phyloP scores from a whole-genome alignment of 306 rosid genomes.

The Cucurbita moschata region DNA sequence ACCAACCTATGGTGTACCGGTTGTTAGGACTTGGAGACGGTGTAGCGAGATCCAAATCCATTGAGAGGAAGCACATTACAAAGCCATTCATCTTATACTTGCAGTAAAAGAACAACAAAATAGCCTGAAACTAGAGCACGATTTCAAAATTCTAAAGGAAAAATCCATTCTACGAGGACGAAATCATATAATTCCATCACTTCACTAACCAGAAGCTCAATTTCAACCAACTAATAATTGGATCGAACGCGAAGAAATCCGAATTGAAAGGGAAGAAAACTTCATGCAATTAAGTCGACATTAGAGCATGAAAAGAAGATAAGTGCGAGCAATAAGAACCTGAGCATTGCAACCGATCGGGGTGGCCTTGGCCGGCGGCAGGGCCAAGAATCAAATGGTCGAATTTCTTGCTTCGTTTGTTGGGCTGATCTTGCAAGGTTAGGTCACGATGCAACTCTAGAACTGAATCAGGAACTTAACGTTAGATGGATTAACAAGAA shows the following conservation, averaged over 20 bases:
- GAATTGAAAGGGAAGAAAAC: not conserved
- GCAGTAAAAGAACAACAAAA: not conserved
- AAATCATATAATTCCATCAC: not conserved
- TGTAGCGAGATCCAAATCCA: not conserved
- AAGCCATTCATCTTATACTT: not conserved
- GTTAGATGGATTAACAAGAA: not conserved
- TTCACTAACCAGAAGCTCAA: not conserved
- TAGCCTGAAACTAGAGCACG: not conserved
- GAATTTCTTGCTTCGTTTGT: slow-evolving; percentile 38
- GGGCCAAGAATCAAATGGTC: slow-evolving; percentile 81
- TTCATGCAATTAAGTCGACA: not conserved
- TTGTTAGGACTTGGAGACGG: too few relatives aligned
- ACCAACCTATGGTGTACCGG: too few relatives aligned
- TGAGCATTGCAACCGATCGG: slow-evolving; percentile 76
- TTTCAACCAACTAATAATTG: not conserved
- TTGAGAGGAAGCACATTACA: not conserved
- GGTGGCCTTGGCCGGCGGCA: slow-evolving; percentile 81
- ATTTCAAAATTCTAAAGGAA: not conserved
- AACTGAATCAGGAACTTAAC: slow-evolving; percentile 22
- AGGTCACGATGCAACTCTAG: slow-evolving; percentile 41
- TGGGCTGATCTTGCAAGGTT: slow-evolving; percentile 21
- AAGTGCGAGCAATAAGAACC: slow-evolving; percentile 23
- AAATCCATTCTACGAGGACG: not conserved
- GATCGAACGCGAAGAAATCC: not conserved
- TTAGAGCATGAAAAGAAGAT: not conserved